Evolutionary conservation across 306 rosid genomes (phyloP).

Genomic region (Quercus robur): DNA sequence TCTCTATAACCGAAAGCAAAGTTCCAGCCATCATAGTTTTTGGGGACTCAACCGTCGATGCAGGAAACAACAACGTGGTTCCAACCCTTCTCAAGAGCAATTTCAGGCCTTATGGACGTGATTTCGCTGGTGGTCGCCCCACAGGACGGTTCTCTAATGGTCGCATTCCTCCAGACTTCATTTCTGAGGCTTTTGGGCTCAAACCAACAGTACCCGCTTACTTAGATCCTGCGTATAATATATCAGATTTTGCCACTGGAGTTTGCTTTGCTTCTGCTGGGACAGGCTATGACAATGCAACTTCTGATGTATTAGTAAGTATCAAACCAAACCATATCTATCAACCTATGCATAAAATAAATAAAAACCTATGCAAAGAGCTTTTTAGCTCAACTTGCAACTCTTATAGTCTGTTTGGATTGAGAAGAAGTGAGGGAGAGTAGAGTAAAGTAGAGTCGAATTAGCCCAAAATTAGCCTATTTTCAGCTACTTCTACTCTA

Average conservation of each 20-base stretch:
- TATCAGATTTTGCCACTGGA: conserved; percentile 44
- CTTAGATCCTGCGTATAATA: conserved; percentile 35
- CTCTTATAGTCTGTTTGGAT: too few relatives aligned
- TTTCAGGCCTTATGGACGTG: conserved; percentile 49
- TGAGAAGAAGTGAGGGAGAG: too few relatives aligned
- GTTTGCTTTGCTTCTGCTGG: conserved; percentile 62
- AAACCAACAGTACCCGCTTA: conserved; percentile 44
- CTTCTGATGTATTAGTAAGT: conserved; percentile 46
- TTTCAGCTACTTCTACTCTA: too few relatives aligned
- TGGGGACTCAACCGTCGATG: conserved; percentile 52
- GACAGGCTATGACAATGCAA: conserved; percentile 49
- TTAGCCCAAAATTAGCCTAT: too few relatives aligned
- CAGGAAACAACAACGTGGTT: conserved; percentile 42
- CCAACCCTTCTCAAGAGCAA: conserved; percentile 38
- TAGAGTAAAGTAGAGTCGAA: too few relatives aligned
- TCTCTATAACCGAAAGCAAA: too few relatives aligned
- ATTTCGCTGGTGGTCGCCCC: conserved; percentile 37
- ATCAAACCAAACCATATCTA: not conserved
- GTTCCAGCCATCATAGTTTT: conserved; percentile 18
- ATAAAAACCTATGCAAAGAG: too few relatives aligned
- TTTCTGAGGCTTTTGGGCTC: conserved; percentile 42
- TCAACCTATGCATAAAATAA: not conserved
- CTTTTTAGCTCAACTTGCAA: too few relatives aligned
- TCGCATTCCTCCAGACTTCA: conserved; percentile 39
- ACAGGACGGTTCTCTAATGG: conserved; percentile 51